Percentiles rank a stretch among this genome's conserved stretches.
phyloP scores from a whole-genome alignment of 768 basidiomycete genomes.

The Tylopilus sp. region DNA sequence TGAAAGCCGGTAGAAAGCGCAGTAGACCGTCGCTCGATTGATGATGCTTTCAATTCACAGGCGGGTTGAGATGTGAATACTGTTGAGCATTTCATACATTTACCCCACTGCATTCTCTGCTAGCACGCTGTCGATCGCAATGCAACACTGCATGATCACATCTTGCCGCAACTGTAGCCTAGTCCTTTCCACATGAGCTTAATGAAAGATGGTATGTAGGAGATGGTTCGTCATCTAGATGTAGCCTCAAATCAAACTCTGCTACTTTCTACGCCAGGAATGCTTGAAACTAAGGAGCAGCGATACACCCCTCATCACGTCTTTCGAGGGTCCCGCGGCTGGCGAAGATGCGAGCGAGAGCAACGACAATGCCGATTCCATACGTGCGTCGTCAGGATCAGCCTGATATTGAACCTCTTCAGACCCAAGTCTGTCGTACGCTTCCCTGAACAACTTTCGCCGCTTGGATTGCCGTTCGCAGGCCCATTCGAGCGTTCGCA shows the following conservation, averaged over 20 bases:
- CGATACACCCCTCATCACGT: constrained; percentile 28
- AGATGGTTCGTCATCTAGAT: constrained; percentile 17
- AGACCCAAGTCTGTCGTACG: constrained; percentile 13
- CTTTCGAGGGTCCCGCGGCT: constrained; percentile 8
- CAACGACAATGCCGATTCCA: constrained; percentile 29
- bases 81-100: constrained; percentile 27
- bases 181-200: constrained; percentile 15
- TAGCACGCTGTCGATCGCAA: constrained; percentile 27
- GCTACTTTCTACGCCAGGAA: constrained; percentile 26
- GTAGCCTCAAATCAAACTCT: constrained; percentile 15
- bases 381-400: constrained; percentile 9
- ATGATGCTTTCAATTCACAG: constrained; percentile 15
- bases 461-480: constrained; percentile 40
- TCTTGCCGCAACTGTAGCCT: constrained; percentile 29
- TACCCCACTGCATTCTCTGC: constrained; percentile 25
- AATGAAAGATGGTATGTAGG: constrained; percentile 24
- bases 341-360: constrained; percentile 26
- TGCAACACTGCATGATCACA: constrained; percentile 19
- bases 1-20: constrained; percentile 31
- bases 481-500: constrained; percentile 43
- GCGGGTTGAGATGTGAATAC: constrained; percentile 20
- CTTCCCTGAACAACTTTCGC: constrained; percentile 24
- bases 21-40: constrained; percentile 30
- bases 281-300: constrained; percentile 30
- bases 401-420: constrained; percentile 15